Base-by-base conservation (phyloP, 306 rosid genomes). In the Ochetophila trinervis region DNA sequence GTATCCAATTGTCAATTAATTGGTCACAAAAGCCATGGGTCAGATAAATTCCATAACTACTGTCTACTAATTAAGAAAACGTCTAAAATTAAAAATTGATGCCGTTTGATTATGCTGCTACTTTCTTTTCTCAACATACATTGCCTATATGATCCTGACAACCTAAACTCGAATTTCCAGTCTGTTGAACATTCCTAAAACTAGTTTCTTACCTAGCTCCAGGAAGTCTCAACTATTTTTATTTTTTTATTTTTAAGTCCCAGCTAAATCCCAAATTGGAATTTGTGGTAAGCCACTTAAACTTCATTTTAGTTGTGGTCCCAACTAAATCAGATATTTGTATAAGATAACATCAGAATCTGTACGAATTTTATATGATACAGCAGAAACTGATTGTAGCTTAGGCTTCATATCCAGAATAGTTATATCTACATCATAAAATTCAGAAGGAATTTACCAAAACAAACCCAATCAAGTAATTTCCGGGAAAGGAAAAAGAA, bases 381-480 rank as follows among this genome's bases (percentile, higher is more conserved):
- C 44, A 34, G 68, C 44, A 71, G 66, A 67, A 62, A 52, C 58
- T 27, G 58, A 69, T 24, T 74, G 66, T 68, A 47, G 67, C 80
- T 71, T 84, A 94, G 81, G 96, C 97, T 73, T 97, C 99, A 71
- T 94, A 94, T 54, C 99, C 99, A 78, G 97, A 94, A 72, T 88
- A 94, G 77, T 94, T 97, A 71, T 88, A 94, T 75, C 99, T 94
- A 97, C 85, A 84, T 60, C 45, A 75, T 19, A 66, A 75, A 65
- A 71, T 61, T 54, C 71, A 67, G 66, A 49, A 30, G 54, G 65
- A 77, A 66, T 45, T 48, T 2, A 64, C 75, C 47, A 76, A 66
- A 47, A 53, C 62, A 60, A 73, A 27, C 44, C 53, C 60, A 58
- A 56, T 45, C 14, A 63, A 53, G 40, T 8, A 60, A 49, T 63